These are phyloP conservation scores for Ophiocytium majus DNA, from an alignment of 352 stramenopile genomes.

Conservation along the genomic window DNA sequence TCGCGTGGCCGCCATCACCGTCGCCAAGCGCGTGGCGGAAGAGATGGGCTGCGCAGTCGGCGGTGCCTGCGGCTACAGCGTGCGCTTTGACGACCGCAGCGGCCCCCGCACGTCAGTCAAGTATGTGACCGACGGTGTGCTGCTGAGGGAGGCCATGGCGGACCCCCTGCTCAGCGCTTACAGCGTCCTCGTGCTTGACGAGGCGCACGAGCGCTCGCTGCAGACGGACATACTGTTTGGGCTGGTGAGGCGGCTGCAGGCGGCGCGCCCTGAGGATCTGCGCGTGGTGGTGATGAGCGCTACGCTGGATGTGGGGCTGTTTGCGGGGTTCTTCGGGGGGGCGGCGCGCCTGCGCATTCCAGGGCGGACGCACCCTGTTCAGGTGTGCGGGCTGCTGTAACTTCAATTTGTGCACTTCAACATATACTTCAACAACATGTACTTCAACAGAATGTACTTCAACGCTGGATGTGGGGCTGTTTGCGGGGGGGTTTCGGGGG, in stretches of 20 bases:
- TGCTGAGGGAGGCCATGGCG: slow-evolving; percentile 93
- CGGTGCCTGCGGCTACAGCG: slow-evolving; percentile 83
- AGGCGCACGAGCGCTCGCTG: slow-evolving; percentile 95
- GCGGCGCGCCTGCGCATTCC: slow-evolving; percentile 73
- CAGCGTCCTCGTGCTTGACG: slow-evolving; percentile 92
- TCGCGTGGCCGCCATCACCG: slow-evolving; percentile 96
- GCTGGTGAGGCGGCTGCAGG: slow-evolving; percentile 65
- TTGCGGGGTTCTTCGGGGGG: slow-evolving; percentile 85
- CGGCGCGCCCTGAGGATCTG: slow-evolving; percentile 48
- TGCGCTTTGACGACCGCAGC: slow-evolving; percentile 88
- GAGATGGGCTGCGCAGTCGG: slow-evolving; percentile 85
- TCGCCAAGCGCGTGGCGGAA: slow-evolving; percentile 96
- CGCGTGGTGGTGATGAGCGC: slow-evolving; percentile 95
- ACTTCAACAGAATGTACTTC: too few relatives aligned
- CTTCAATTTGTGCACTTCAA: too few relatives aligned
- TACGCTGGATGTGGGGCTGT: slow-evolving; percentile 88
- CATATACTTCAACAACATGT: too few relatives aligned
- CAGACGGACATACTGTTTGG: slow-evolving; percentile 98
- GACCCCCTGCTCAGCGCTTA: slow-evolving; percentile 91
- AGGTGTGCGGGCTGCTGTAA: too few relatives aligned
- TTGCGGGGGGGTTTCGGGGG: too few relatives aligned
- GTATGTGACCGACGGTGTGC: slow-evolving; percentile 99
- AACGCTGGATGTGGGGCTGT: slow-evolving; percentile 88
- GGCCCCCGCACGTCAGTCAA: slow-evolving; percentile 46
- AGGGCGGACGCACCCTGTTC: slow-evolving; percentile 58